These are phyloP conservation scores for Jamesozyma gamospora DNA, from an alignment of 805 yeast species.

Conservation along the genomic window DNA sequence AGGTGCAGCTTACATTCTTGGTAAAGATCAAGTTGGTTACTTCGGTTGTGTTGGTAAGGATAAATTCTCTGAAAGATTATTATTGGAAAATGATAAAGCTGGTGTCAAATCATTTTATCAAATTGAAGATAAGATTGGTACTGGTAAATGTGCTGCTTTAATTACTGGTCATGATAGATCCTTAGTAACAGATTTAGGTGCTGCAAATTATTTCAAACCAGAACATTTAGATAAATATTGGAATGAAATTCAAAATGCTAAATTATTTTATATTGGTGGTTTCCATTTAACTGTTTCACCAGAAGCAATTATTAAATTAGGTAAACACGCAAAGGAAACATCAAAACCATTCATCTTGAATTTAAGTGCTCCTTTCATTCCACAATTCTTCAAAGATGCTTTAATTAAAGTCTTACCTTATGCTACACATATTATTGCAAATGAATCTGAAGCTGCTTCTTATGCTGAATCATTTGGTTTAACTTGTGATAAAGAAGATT, in stretches of 20 bases:
- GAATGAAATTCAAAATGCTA: constrained; percentile 71
- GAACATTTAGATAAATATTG: constrained; percentile 83
- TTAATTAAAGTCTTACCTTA: constrained; percentile 71
- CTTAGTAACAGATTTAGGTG: constrained; percentile 89
- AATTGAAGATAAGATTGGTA: constrained; percentile 64
- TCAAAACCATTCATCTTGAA: constrained; percentile 75
- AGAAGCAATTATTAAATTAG: constrained; percentile 80
- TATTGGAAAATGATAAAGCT: constrained; percentile 74
- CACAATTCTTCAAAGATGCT: constrained; percentile 90
- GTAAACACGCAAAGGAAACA: constrained; percentile 80
- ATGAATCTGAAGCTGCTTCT: constrained; percentile 94
- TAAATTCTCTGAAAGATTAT: constrained; percentile 68
- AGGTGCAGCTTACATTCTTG: constrained; percentile 91
- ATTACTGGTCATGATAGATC: constrained; percentile 85
- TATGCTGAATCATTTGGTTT: constrained; percentile 80
- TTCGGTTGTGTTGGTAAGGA: constrained; percentile 96
- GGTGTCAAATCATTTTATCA: constrained; percentile 84
- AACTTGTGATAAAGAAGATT: constrained; percentile 38
- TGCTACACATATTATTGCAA: constrained; percentile 86
- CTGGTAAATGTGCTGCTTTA: constrained; percentile 98
- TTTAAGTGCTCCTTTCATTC: constrained; percentile 93
- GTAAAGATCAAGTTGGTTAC: constrained; percentile 73
- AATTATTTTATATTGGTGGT: constrained; percentile 91
- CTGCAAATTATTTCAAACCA: constrained; percentile 94
- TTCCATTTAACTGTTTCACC: constrained; percentile 97